Percentiles rank a stretch among this genome's conserved stretches.
Evolutionary conservation across 2,329 filamentous ascomycete genomes (phyloP).

Genomic region (Colletotrichum tropicicola): DNA sequence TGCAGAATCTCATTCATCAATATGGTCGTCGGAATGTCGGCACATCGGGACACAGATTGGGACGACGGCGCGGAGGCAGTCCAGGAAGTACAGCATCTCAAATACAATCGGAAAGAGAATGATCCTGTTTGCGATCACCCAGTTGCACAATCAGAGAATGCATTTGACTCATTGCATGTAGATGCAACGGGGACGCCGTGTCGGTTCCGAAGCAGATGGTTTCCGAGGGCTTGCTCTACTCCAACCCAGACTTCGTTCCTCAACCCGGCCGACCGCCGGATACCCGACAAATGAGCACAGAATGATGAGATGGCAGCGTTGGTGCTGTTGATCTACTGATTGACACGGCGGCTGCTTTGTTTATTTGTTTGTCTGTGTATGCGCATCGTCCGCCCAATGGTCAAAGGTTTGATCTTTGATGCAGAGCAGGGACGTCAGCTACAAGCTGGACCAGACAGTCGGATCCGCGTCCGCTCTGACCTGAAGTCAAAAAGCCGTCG

Average conservation of each 20-base stretch:
- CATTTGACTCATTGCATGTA: not conserved
- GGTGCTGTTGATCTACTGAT: not conserved
- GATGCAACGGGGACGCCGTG: not conserved
- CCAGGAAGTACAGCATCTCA: not conserved
- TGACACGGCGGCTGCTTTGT: slow-evolving; percentile 3
- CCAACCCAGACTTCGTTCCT: not conserved
- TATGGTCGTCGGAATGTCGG: not conserved
- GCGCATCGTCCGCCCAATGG: not conserved
- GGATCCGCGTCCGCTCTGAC: slow-evolving; percentile 11
- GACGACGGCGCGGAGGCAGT: not conserved
- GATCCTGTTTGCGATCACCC: not conserved
- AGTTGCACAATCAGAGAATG: not conserved
- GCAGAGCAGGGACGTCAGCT: slow-evolving; percentile 4
- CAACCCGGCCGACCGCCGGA: not conserved
- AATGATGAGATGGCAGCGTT: not conserved
- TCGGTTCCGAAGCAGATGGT: not conserved
- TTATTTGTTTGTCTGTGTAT: not conserved
- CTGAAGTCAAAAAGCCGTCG: not conserved
- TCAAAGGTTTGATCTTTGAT: not conserved
- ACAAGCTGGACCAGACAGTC: slow-evolving; percentile 6
- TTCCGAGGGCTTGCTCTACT: not conserved
- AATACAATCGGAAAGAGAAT: not conserved
- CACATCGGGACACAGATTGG: not conserved
- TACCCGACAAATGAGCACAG: not conserved
- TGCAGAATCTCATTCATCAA: not conserved